Percentiles rank a stretch among this genome's conserved stretches.
These are phyloP conservation scores for Cutaneotrichosporon arboriforme DNA, from an alignment of 1,284 basidiomycete genomes.

Conservation along the genomic window DNA sequence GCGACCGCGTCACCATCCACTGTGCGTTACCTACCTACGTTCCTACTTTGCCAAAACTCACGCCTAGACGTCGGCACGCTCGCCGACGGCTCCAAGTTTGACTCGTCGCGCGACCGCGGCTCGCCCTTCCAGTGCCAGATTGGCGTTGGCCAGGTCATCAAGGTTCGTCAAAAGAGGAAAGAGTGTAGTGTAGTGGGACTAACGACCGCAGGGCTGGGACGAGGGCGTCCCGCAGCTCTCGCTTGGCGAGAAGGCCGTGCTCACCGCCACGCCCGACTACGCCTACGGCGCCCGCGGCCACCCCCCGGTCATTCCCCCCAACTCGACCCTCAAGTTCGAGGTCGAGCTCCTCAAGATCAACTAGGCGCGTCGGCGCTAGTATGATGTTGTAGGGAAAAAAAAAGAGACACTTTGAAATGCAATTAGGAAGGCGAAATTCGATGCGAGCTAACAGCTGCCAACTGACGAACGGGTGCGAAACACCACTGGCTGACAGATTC, in stretches of 20 bases:
- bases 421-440: too few species aligned
- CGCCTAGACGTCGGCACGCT: constrained; percentile 50
- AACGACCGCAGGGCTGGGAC: constrained; percentile 67
- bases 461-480: too few species aligned
- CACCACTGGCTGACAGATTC: too few species aligned
- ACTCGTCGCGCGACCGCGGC: constrained; percentile 50
- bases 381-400: too few species aligned
- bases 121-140: constrained; percentile 68
- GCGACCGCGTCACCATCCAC: constrained; percentile 46
- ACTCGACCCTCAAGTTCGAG: constrained; percentile 54
- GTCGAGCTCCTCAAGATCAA: constrained; percentile 54
- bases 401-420: too few species aligned
- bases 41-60: too few species aligned
- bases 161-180: too few species aligned
- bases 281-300: constrained; percentile 52
- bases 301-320: constrained; percentile 56
- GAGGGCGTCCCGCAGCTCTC: constrained; percentile 76
- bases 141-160: constrained; percentile 71
- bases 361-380: constrained; percentile 22
- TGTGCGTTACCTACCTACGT: constrained; percentile 29
- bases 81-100: constrained; percentile 49
- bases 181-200: too few species aligned
- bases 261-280: constrained; percentile 51
- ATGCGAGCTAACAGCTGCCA: too few species aligned
- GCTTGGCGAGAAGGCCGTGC: constrained; percentile 65